Conservation (phyloP, 306 rosid genomes). For the Citrullus colocynthis region DNA sequence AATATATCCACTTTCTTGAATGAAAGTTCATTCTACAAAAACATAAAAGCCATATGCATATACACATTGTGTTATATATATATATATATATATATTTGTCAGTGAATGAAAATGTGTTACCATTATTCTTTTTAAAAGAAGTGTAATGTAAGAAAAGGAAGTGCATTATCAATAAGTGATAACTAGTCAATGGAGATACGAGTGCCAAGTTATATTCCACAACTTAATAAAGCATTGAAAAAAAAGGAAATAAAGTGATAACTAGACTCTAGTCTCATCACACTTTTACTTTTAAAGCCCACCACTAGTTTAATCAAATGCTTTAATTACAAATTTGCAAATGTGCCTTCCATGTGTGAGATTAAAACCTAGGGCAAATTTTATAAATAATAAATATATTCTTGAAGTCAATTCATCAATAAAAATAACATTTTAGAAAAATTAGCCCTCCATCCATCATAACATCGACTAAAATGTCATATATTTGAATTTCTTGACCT, state of each 20-base stretch:
- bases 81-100: background rate
- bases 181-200: background rate
- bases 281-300: background rate
- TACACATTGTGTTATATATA: too few species aligned
- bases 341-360: slow-evolving; percentile 3
- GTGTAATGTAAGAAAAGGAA: background rate
- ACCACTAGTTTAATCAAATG: background rate
- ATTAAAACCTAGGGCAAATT: background rate
- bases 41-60: too few species aligned
- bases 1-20: too few species aligned
- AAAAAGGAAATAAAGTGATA: background rate
- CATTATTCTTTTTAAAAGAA: background rate
- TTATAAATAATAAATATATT: too few species aligned
- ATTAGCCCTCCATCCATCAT: too few species aligned
- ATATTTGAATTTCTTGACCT: too few species aligned
- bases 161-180: slow-evolving; percentile 3
- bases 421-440: too few species aligned
- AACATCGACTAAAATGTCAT: too few species aligned
- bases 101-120: background rate
- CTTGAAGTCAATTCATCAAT: too few species aligned
- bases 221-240: background rate
- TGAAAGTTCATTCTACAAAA: background rate
- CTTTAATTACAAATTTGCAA: background rate
- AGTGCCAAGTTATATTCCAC: slow-evolving; percentile 1
- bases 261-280: background rate